phyloP scores from a whole-genome alignment of 2,329 filamentous ascomycete species.

The Colletotrichum karsti region DNA sequence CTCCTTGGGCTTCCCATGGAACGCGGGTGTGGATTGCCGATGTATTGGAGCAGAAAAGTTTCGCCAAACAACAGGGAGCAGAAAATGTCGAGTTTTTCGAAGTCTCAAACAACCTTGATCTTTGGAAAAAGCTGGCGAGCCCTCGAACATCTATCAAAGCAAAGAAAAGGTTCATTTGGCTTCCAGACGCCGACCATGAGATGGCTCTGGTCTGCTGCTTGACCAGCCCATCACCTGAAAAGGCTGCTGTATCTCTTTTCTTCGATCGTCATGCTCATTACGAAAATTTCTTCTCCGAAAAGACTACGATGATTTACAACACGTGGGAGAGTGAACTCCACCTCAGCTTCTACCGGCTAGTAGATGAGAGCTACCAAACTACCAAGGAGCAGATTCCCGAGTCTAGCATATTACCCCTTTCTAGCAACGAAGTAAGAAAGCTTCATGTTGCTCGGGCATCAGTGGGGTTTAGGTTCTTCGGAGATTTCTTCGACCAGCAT shows the following conservation, averaged over 20 bases:
- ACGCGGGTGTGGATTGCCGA: not conserved
- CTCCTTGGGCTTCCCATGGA: too few relatives aligned
- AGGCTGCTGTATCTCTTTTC: not conserved
- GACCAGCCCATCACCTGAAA: not conserved
- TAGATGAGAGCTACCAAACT: not conserved
- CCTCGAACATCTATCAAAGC: not conserved
- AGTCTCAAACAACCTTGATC: not conserved
- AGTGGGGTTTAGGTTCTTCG: not conserved
- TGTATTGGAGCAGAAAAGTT: not conserved
- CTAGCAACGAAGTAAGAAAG: not conserved
- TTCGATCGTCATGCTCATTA: not conserved
- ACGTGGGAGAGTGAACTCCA: not conserved
- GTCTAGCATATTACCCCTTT: too few relatives aligned
- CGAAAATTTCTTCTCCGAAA: not conserved
- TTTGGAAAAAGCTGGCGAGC: not conserved
- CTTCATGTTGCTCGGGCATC: not conserved
- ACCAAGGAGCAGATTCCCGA: not conserved
- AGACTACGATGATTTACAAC: not conserved
- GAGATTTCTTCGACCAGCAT: not conserved
- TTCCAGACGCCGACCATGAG: not conserved
- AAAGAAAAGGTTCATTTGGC: not conserved
- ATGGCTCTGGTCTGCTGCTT: not conserved
- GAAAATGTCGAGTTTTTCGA: not conserved
- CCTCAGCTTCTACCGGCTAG: not conserved
- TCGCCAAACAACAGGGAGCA: not conserved